Base-by-base conservation (phyloP, 1,284 basidiomycete species). In the Ceratobasidium sp. region DNA sequence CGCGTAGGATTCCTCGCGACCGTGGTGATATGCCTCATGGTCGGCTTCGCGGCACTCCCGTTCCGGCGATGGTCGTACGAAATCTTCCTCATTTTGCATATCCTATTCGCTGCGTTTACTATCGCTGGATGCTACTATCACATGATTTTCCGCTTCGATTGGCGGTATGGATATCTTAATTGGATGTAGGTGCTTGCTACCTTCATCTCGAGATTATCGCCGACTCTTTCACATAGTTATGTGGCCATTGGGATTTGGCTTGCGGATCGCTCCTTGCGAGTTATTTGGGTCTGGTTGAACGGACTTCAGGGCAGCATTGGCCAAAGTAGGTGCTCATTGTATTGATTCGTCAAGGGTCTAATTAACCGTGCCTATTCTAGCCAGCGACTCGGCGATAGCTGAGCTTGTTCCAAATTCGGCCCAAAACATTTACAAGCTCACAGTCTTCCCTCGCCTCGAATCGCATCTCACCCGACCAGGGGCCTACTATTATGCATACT, bases 241-340 rank as follows among this genome's bases (percentile, higher is more conserved):
- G 75, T 77, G 10, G 53, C 75, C 13, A 56, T 77, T 49, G 75
- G 75, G 13, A 77, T 77, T 5, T 77, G 75, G 75, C 51, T 64
- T 7, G 75, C 75, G 20, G 75, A 77, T 40, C 63, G 75, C 7
- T 68, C 64, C 13, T 51, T 77, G 44, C 51, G 75, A 2, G 56
- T 53, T 23, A 67, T 67, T 13, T 67, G 15, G n/a, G 44, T 67
- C 13, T 67, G 64, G 64, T 42, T 49, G 64, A 67, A 67, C 49
- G 64, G 64, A 9, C 23, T 67, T 10, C 64, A 67, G 46, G 64
- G 64, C 4, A 49, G 44, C 5, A 51, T 67, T 26, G 64, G 64
- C 10, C n/a, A 26, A 15, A 49, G 64, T 67, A 49, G 4, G 42
- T 44, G 7, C 7, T 9, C 10, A 23, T 20, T 23, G 23, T 7